Percentiles rank a stretch among this genome's conserved stretches.
Conservation (phyloP, 805 yeast species). For the Candida pini region DNA sequence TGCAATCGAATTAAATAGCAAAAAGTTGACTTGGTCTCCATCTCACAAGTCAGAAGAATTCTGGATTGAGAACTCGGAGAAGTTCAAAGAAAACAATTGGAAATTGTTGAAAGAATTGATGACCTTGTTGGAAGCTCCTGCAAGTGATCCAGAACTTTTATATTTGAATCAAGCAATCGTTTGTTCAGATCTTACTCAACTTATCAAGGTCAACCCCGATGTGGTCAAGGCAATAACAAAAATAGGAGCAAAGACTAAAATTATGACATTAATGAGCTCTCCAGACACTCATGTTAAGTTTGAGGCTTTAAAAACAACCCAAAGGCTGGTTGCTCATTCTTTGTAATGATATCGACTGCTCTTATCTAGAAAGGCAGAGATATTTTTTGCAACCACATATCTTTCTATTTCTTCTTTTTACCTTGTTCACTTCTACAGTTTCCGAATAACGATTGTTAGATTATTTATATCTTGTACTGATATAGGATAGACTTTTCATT, state of each 20-base stretch:
- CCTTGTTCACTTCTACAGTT: too few species aligned
- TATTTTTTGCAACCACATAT: too few species aligned
- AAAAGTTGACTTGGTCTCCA: conserved; percentile 81
- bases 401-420: too few species aligned
- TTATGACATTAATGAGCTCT: conserved; percentile 79
- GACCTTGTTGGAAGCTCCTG: conserved; percentile 36
- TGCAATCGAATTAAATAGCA: conserved; percentile 73
- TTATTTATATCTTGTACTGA: too few species aligned
- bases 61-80: conserved; percentile 77
- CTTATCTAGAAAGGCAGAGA: neutral
- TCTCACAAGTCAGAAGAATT: conserved; percentile 85
- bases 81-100: conserved; percentile 76
- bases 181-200: conserved; percentile 59
- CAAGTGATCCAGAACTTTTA: conserved; percentile 23
- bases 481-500: too few species aligned
- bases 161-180: conserved; percentile 49
- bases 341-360: conserved; percentile 26
- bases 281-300: conserved; percentile 84
- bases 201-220: conserved; percentile 59
- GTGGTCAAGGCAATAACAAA: conserved; percentile 47
- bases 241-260: conserved; percentile 62
- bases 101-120: conserved; percentile 61
- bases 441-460: too few species aligned
- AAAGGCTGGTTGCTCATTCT: conserved; percentile 82
- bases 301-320: conserved; percentile 95